A percentile compares a stretch with the other conserved stretches of the same genome.
Conservation (phyloP, 192 early-diverging fungal genomes). For the Backusella sp. region DNA sequence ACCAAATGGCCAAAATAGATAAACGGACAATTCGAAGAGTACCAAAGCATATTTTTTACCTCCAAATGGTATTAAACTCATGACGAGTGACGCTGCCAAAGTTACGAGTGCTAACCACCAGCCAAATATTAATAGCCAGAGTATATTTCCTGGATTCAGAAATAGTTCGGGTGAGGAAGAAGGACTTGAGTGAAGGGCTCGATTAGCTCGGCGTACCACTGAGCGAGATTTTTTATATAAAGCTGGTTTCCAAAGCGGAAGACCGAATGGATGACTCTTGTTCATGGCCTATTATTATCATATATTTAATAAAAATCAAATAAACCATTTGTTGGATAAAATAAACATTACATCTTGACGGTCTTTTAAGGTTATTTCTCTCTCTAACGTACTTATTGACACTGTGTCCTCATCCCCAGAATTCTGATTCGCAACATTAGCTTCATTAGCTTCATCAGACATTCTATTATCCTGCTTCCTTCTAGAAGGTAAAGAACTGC, state of each 20-base stretch:
- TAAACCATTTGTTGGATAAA: background rate
- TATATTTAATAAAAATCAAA: background rate
- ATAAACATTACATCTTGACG: background rate
- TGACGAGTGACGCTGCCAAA: constrained; percentile 55
- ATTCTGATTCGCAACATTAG: background rate
- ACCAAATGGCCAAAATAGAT: constrained; percentile 96
- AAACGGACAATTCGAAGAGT: constrained; percentile 73
- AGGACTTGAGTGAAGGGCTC: constrained; percentile 76
- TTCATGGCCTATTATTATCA: constrained; percentile 64
- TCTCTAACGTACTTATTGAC: background rate
- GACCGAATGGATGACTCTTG: constrained; percentile 86
- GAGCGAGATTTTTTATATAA: constrained; percentile 94
- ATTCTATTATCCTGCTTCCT: background rate
- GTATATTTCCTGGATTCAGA: constrained; percentile 79
- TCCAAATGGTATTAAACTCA: constrained; percentile 56
- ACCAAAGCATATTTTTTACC: constrained; percentile 55
- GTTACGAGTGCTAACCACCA: constrained; percentile 83
- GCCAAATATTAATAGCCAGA: constrained; percentile 86
- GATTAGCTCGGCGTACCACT: constrained; percentile 78
- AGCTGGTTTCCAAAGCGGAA: constrained; percentile 96
- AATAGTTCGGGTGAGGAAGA: constrained; percentile 60
- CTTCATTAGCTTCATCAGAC: background rate
- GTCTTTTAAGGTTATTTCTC: constrained; percentile 2
- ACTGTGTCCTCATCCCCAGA: background rate
- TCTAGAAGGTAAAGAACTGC: background rate